These are phyloP conservation scores for Coriolopsis trogii DNA, from an alignment of 1,284 basidiomycete species.

Conservation along the genomic window DNA sequence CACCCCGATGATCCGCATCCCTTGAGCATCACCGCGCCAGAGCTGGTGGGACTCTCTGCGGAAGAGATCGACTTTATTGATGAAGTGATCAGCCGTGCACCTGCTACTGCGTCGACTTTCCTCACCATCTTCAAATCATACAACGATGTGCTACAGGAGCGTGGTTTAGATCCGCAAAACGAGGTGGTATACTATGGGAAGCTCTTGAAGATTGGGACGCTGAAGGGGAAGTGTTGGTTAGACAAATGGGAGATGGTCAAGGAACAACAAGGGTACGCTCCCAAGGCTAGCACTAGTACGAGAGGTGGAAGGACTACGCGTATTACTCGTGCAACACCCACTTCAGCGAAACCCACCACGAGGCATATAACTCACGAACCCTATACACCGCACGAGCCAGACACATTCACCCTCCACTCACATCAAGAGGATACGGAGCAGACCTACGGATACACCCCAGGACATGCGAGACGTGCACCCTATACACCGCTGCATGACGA, in stretches of 20 bases:
- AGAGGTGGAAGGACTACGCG: slow-evolving; percentile 23
- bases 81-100: slow-evolving; percentile 67
- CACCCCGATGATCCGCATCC: slow-evolving; percentile 47
- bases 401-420: slow-evolving; percentile 49
- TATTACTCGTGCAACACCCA: slow-evolving; percentile 20
- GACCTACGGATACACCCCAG: slow-evolving; percentile 18
- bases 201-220: slow-evolving; percentile 74
- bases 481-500: slow-evolving; percentile 23
- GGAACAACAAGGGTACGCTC: slow-evolving; percentile 47
- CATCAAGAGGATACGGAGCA: slow-evolving; percentile 41
- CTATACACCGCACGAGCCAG: slow-evolving; percentile 27
- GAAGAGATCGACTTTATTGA: slow-evolving; percentile 74
- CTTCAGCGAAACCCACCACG: slow-evolving; percentile 19
- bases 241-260: slow-evolving; percentile 78
- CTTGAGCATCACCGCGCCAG: slow-evolving; percentile 51
- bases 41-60: slow-evolving; percentile 58
- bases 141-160: slow-evolving; percentile 70
- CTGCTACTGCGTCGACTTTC: slow-evolving; percentile 68
- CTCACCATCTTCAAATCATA: slow-evolving; percentile 81
- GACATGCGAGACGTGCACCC: slow-evolving; percentile 16
- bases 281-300: slow-evolving; percentile 10
- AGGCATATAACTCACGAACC: not conserved
- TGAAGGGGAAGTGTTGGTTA: slow-evolving; percentile 75
- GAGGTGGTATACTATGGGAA: slow-evolving; percentile 83
- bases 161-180: slow-evolving; percentile 72